These are phyloP conservation scores for Kwoniella sp. DNA, from an alignment of 768 basidiomycete genomes.

Conservation along the genomic window DNA sequence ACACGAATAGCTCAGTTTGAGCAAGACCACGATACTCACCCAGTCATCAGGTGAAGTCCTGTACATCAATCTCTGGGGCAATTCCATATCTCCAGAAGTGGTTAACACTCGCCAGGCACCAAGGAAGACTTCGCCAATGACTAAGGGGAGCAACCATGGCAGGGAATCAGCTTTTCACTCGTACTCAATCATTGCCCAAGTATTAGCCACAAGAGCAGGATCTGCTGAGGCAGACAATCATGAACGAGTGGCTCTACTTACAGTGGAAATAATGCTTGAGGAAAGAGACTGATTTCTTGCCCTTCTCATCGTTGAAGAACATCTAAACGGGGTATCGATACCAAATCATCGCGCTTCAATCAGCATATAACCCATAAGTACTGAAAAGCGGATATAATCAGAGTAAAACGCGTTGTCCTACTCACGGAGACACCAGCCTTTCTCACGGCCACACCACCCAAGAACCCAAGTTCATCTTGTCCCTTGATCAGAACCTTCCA, in stretches of 20 bases:
- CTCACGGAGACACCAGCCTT: conserved; percentile 40
- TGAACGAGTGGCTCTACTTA: conserved; percentile 15
- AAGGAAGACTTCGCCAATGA: conserved; percentile 42
- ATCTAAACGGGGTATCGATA: conserved; percentile 24
- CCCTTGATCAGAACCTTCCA: conserved; percentile 29
- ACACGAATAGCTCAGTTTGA: no score
- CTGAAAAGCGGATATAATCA: background rate
- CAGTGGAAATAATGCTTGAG: conserved; percentile 47
- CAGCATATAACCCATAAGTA: background rate
- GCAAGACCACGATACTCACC: conserved; percentile 29
- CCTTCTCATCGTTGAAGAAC: conserved; percentile 44
- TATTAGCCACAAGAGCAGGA: conserved; percentile 3
- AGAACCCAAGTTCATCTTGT: conserved; percentile 11
- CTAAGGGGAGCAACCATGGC: conserved; percentile 1
- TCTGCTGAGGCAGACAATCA: no score
- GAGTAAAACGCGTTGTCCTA: background rate
- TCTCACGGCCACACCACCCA: conserved; percentile 35
- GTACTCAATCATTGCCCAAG: no score
- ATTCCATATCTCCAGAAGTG: conserved; percentile 30
- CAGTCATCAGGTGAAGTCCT: conserved; percentile 38
- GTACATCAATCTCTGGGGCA: conserved; percentile 41
- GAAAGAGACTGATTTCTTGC: conserved; percentile 29
- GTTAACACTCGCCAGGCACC: conserved; percentile 41
- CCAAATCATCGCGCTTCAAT: background rate
- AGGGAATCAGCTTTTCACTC: background rate